Evolutionary conservation across 2,329 filamentous ascomycete genomes (phyloP).

Genomic region (Fusarium poae): DNA sequence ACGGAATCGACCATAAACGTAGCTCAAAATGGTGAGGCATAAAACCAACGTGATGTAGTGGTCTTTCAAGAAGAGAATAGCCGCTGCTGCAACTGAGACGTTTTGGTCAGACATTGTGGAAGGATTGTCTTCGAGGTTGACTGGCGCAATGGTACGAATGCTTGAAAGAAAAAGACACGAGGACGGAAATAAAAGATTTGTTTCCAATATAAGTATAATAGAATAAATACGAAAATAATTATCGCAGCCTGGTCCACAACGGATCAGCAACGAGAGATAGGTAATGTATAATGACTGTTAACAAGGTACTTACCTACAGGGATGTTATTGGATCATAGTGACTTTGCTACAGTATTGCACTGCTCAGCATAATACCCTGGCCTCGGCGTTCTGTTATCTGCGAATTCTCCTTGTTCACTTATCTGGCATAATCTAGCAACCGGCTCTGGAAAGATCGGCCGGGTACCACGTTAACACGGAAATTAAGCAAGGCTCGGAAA

Average conservation of each 20-base stretch:
- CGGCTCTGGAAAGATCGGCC: too few species aligned
- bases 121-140: accelerated
- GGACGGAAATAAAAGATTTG: accelerated
- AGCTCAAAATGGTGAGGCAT: background rate
- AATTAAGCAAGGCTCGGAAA: too few species aligned
- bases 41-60: too few species aligned
- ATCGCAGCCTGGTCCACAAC: too few species aligned
- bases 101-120: background rate
- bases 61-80: background rate
- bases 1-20: background rate
- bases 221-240: background rate
- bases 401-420: too few species aligned
- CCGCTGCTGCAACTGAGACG: background rate
- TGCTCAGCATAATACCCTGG: too few species aligned
- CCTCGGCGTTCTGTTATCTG: too few species aligned
- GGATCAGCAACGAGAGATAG: background rate
- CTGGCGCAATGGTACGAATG: accelerated
- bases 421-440: too few species aligned
- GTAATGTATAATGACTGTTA: background rate
- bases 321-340: background rate
- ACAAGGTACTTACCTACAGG: background rate
- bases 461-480: too few species aligned
- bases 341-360: accelerated
- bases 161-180: background rate
- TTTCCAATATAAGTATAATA: background rate